Conservation (phyloP, 106 monocot genomes). For the Apostasia ramifera region DNA sequence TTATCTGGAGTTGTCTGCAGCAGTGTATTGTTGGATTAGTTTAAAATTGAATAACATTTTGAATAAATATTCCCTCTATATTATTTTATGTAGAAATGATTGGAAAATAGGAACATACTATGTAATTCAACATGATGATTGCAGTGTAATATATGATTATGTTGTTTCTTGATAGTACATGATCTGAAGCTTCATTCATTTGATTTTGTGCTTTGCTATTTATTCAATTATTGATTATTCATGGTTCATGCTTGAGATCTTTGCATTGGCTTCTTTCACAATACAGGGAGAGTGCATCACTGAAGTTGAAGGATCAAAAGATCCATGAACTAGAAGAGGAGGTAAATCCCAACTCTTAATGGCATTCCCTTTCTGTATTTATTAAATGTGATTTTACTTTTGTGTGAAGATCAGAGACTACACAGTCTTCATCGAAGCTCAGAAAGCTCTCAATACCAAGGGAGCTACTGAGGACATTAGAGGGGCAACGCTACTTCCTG, state of each 20-base stretch:
- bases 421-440: conserved; percentile 60
- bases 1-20: background rate
- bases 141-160: background rate
- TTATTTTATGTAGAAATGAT: too few relatives aligned
- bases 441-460: conserved; percentile 42
- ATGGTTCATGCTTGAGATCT: too few relatives aligned
- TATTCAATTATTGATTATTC: too few relatives aligned
- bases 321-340: conserved; percentile 82
- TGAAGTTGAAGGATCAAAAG: conserved; percentile 53
- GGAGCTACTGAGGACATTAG: conserved; percentile 41
- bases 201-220: too few relatives aligned
- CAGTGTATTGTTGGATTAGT: background rate
- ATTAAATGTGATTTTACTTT: background rate
- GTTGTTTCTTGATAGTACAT: too few relatives aligned
- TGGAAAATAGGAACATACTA: background rate
- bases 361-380: background rate
- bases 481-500: conserved; percentile 54
- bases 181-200: too few relatives aligned
- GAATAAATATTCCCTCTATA: too few relatives aligned
- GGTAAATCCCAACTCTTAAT: conserved; percentile 19
- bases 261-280: background rate
- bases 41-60: too few relatives aligned
- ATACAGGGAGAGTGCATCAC: conserved; percentile 52
- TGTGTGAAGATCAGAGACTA: conserved; percentile 75
- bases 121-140: background rate